Evolutionary conservation across 805 yeast genomes (phyloP).

Genomic region (Ogataea methanolica): DNA sequence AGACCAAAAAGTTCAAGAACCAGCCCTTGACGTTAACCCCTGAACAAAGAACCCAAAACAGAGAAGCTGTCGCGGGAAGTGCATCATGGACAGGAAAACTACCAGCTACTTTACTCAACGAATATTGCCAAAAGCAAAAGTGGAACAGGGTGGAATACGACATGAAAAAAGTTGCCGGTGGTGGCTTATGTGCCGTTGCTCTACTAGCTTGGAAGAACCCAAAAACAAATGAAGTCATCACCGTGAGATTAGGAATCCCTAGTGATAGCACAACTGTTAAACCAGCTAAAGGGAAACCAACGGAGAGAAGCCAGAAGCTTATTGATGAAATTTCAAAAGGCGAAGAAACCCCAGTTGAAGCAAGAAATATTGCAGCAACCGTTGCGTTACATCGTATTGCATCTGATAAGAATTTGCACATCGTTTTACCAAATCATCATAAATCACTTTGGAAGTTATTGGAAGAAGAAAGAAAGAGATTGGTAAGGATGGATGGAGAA

Average conservation of each 20-base stretch:
- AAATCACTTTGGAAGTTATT: conserved; percentile 72
- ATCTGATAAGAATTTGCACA: conserved; percentile 74
- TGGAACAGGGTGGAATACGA: conserved; percentile 87
- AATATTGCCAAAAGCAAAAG: conserved; percentile 78
- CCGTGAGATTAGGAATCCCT: conserved; percentile 39
- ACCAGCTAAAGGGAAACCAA: conserved; percentile 44
- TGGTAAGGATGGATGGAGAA: conserved; percentile 41
- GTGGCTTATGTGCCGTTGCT: conserved; percentile 64
- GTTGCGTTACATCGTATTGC: conserved; percentile 78
- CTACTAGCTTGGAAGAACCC: conserved; percentile 72
- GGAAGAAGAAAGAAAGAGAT: conserved; percentile 52
- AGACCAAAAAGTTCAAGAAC: not conserved
- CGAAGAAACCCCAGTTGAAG: conserved; percentile 81
- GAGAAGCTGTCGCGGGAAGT: conserved; percentile 57
- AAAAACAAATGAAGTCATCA: conserved; percentile 65
- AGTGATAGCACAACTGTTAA: conserved; percentile 32
- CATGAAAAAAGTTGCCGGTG: conserved; percentile 39
- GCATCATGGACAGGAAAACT: conserved; percentile 93
- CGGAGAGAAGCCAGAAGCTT: no score
- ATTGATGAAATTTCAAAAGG: no score
- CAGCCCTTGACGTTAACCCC: not conserved
- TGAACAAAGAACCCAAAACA: conserved; percentile 17
- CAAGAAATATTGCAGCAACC: conserved; percentile 87
- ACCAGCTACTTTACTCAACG: conserved; percentile 82
- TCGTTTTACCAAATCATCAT: conserved; percentile 83